Evolutionary conservation across 768 basidiomycete species (phyloP).

Genomic region (Tylopilus vinaceipallidus): DNA sequence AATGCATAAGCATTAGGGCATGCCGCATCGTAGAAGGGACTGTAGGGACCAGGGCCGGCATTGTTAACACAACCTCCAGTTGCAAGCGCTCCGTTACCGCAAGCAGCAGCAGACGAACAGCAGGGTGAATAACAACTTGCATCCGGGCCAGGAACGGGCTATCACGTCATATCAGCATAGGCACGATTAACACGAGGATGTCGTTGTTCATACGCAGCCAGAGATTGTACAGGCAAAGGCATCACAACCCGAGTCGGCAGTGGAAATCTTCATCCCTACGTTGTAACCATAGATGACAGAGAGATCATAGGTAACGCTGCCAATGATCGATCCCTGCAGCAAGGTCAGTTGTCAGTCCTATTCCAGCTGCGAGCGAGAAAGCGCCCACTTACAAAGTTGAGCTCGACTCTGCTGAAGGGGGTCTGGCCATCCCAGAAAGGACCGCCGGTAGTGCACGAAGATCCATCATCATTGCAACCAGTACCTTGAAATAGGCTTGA

Average conservation of each 20-base stretch:
- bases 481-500: constrained; percentile 6
- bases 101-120: constrained; percentile 12
- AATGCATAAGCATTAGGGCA: constrained; percentile 21
- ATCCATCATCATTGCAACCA: constrained; percentile 9
- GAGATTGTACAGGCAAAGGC: constrained; percentile 14
- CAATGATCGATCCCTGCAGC: background rate
- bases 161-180: background rate
- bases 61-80: constrained; percentile 16
- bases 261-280: constrained; percentile 15
- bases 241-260: constrained; percentile 7
- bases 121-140: constrained; percentile 16
- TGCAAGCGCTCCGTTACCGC: constrained; percentile 16
- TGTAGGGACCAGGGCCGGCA: constrained; percentile 16
- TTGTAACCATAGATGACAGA: constrained; percentile 19
- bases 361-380: background rate
- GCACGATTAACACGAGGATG: background rate
- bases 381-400: constrained; percentile 8
- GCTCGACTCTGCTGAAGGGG: constrained; percentile 13
- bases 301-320: constrained; percentile 11
- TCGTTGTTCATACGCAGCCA: constrained; percentile 15
- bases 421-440: constrained; percentile 14
- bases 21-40: constrained; percentile 16
- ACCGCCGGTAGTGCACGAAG: constrained; percentile 16
- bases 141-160: constrained; percentile 17
- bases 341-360: background rate